Conservation (phyloP, 2,329 filamentous ascomycete genomes). For the Cytospora schulzeri region DNA sequence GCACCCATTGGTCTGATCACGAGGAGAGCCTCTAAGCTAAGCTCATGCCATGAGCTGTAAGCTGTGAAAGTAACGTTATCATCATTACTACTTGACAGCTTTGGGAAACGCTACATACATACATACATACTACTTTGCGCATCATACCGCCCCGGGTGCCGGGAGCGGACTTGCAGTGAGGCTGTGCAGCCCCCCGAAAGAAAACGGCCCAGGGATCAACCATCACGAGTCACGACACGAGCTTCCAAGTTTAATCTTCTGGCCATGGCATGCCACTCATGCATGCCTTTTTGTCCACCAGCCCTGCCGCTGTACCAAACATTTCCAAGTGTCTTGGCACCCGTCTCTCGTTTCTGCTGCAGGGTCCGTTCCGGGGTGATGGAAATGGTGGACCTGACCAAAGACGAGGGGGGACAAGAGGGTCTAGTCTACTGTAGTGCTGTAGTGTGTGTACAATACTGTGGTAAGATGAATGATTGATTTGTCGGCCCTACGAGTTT, state of each 20-base stretch:
- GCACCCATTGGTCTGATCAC: slow-evolving; percentile 2
- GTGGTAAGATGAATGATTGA: not conserved
- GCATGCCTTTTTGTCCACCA: too few species aligned
- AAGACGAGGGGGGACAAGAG: too few species aligned
- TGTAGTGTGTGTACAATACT: too few species aligned
- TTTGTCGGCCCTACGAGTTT: not conserved
- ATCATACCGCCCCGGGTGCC: slow-evolving; percentile 18
- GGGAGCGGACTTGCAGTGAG: slow-evolving; percentile 9
- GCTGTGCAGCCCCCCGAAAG: slow-evolving; percentile 21
- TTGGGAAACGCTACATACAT: too few species aligned
- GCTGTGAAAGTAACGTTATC: too few species aligned
- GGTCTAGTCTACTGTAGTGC: too few species aligned
- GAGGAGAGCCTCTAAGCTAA: not conserved
- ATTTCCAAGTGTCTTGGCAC: not conserved
- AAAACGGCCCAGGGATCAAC: not conserved
- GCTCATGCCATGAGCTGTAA: too few species aligned
- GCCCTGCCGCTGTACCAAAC: not conserved
- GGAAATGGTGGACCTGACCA: too few species aligned
- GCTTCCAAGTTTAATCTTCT: not conserved
- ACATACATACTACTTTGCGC: not conserved
- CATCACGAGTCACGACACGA: slow-evolving; percentile 13
- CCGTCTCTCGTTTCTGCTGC: too few species aligned
- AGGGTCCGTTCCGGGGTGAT: too few species aligned
- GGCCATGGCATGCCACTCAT: not conserved
- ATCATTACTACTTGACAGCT: not conserved